phyloP scores from a whole-genome alignment of 106 monocot genomes.

The Dendrobium officinale region DNA sequence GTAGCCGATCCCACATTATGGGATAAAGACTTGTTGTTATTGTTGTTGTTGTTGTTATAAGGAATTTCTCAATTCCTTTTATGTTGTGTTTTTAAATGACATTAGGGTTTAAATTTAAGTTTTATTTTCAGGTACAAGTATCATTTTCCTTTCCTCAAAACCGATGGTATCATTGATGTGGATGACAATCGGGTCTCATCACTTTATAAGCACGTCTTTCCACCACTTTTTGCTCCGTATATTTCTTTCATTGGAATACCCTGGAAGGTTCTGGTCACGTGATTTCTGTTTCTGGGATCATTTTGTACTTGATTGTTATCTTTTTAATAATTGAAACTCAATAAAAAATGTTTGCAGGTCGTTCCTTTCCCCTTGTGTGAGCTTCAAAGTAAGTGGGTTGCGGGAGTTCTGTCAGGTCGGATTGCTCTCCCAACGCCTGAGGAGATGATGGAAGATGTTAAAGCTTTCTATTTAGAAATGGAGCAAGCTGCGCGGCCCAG shows the following conservation, averaged over 20 bases:
- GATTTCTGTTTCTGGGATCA: neutral
- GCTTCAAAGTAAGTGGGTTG: constrained; percentile 96
- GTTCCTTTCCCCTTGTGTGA: constrained; percentile 77
- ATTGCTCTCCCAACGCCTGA: constrained; percentile 52
- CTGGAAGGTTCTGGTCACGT: constrained; percentile 54
- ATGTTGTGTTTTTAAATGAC: neutral
- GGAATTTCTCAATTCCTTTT: neutral
- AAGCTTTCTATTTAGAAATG: constrained; percentile 40
- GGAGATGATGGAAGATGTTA: constrained; percentile 73
- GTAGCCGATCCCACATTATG: too few species aligned
- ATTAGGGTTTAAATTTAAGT: neutral
- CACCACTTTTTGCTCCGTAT: constrained; percentile 51
- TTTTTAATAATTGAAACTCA: neutral
- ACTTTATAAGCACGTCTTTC: constrained; percentile 89
- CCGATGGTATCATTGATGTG: constrained; percentile 49
- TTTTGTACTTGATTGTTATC: neutral
- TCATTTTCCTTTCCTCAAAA: constrained; percentile 74
- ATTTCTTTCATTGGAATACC: constrained; percentile 92
- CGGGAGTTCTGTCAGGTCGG: constrained; percentile 65
- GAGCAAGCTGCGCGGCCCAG: constrained; percentile 56
- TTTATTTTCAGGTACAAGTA: constrained; percentile 72
- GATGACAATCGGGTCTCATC: constrained; percentile 92
- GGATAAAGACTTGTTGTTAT: too few species aligned
- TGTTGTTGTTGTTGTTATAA: too few species aligned
- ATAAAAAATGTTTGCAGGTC: constrained; percentile 25